Conservation (phyloP, 768 basidiomycete genomes). For the Solioccasus polychromus region DNA sequence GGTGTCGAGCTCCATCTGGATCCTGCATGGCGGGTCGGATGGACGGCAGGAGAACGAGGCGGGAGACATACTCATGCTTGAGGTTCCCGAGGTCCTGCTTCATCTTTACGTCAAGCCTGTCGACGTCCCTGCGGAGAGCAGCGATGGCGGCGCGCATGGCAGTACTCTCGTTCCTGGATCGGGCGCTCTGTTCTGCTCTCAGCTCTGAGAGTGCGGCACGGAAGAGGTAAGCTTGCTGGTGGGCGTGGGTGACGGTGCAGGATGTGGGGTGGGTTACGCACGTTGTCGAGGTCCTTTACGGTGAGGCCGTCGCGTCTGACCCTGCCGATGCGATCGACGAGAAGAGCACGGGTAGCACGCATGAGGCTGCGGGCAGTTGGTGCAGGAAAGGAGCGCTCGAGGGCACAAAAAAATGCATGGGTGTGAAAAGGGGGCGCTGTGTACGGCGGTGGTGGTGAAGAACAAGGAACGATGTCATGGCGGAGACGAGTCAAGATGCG, state of each 20-base stretch:
- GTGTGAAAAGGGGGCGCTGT: conserved; percentile 79
- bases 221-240: conserved; percentile 92
- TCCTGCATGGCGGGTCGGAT: conserved; percentile 44
- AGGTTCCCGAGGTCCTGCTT: conserved; percentile 87
- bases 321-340: conserved; percentile 71
- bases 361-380: conserved; percentile 75
- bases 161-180: conserved; percentile 79
- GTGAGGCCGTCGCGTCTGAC: conserved; percentile 72
- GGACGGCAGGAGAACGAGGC: background rate
- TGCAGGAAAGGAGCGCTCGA: conserved; percentile 74
- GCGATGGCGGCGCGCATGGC: conserved; percentile 73
- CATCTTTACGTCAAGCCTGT: conserved; percentile 83
- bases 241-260: background rate
- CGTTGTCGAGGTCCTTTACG: conserved; percentile 79
- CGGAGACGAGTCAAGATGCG: conserved; percentile 17
- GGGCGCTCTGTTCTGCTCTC: conserved; percentile 79
- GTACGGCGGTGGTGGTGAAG: conserved; percentile 40
- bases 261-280: conserved; percentile 33
- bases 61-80: conserved; percentile 82
- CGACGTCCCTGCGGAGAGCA: conserved; percentile 84
- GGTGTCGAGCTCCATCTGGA: conserved; percentile 95
- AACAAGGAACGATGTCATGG: too few relatives aligned
- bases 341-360: conserved; percentile 77
- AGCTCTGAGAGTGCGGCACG: conserved; percentile 90
- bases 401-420: conserved; percentile 66